Evolutionary conservation across 352 stramenopile genomes (phyloP), one percentile per base, ranked within the genome.

Genomic region (Globisporangium cederbergense): DNA sequence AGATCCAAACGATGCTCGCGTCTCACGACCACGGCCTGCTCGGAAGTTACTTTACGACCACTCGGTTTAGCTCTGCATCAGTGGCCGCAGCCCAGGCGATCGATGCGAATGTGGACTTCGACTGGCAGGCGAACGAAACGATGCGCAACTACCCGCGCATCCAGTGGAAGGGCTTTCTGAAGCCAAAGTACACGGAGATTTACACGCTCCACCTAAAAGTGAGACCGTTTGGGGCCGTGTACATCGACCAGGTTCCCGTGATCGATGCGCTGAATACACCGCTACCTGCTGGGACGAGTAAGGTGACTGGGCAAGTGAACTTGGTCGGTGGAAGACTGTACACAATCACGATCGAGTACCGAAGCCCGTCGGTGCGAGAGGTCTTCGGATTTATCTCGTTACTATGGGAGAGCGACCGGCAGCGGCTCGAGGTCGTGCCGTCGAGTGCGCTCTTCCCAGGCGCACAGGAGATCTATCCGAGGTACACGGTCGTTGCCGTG

Each of bases 281-380:
- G 22, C 22, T 53, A 9, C 47, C 20, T 20, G 16, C 58, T 40
- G 58, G 28, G n/a, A 65, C 42, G 34, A 70, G 47, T 4, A 60
- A 60, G 1, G 52, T 65, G 4, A 43, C 47, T 10, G 51, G 32
- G 16, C 36, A 42, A 1, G 58, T 82, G 8, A 59, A 51, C 8
- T 54, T 88, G 30, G 58, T 78, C 22, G 55, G 53, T 2, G 67
- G 59, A 1, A 64, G 71, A 16, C 65, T 87, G 2, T 62, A 88
- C 16, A 62, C 61, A n/a, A 75, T 90, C 42, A 63, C 64, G 5
- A 47, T 90, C 50, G 77, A 87, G 50, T 87, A 87, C 52, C 75
- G 50, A 7, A 68, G 60, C 2, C 55, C 64, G 0, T 64, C 53
- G 13, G 40, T 46, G 30, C 58, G 65, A 14, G 53, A 58, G 16